These are phyloP conservation scores for Suhomyces panamericanus DNA, from an alignment of 1,139 yeast species.

Conservation along the genomic window DNA sequence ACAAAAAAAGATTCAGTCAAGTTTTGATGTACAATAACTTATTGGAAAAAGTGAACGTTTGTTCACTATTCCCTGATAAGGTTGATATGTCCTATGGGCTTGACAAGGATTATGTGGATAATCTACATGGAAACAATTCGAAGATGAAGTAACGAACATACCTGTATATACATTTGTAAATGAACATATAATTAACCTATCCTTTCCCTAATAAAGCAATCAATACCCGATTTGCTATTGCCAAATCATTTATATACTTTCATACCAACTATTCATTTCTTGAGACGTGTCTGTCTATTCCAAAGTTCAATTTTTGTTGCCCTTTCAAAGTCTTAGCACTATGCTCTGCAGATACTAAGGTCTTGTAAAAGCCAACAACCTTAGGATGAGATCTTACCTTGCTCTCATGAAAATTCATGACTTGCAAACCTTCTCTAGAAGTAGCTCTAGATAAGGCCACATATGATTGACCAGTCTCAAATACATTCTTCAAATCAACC, in stretches of 20 bases:
- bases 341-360: slow-evolving; percentile 28
- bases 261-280: not conserved
- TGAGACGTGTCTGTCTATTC: not conserved
- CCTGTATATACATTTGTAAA: slow-evolving; percentile 5
- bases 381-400: slow-evolving; percentile 62
- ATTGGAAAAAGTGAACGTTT: not conserved
- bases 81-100: slow-evolving; percentile 7
- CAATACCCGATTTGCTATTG: not conserved
- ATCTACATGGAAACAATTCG: slow-evolving; percentile 1
- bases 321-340: slow-evolving; percentile 11
- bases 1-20: slow-evolving; percentile 18
- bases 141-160: slow-evolving; percentile 2
- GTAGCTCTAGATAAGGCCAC: slow-evolving; percentile 82
- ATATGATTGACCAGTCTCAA: slow-evolving; percentile 55
- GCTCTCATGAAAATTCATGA: slow-evolving; percentile 60
- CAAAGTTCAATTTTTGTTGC: slow-evolving; percentile 15
- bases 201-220: not conserved
- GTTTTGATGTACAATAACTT: slow-evolving; percentile 20
- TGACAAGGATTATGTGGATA: slow-evolving; percentile 4
- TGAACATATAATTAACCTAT: slow-evolving; percentile 3
- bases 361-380: slow-evolving; percentile 61
- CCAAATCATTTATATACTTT: not conserved
- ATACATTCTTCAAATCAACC: slow-evolving; percentile 74
- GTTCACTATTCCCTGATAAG: not conserved
- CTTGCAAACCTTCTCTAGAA: slow-evolving; percentile 75